Evolutionary conservation across 2,329 filamentous ascomycete species (phyloP).

Genomic region (Colletotrichum simmondsii): DNA sequence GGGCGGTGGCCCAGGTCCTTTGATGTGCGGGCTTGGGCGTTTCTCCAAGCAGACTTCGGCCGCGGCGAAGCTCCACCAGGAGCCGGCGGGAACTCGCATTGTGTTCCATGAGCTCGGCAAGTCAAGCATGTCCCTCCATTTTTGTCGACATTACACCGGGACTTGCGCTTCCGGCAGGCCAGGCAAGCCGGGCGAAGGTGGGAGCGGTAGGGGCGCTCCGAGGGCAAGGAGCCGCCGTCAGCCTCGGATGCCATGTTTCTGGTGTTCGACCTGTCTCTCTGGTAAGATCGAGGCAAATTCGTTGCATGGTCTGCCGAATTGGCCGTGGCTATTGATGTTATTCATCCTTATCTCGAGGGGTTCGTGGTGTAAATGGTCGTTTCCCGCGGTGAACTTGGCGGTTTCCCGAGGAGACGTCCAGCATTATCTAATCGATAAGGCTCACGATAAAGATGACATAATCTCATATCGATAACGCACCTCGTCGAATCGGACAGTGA

Average conservation of each 20-base stretch:
- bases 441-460: background rate
- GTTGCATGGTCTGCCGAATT: background rate
- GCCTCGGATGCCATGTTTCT: slow-evolving; percentile 12
- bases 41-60: slow-evolving; percentile 24
- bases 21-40: background rate
- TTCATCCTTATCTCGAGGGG: background rate
- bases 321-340: slow-evolving; percentile 6
- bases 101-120: slow-evolving; percentile 67
- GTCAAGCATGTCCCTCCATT: slow-evolving; percentile 64
- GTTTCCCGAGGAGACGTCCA: background rate
- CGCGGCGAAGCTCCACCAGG: slow-evolving; percentile 10
- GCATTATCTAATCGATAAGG: background rate
- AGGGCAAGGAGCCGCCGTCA: slow-evolving; percentile 8
- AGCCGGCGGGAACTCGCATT: slow-evolving; percentile 61
- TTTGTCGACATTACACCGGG: slow-evolving; percentile 68
- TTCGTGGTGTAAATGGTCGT: background rate
- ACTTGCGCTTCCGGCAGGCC: slow-evolving; percentile 69
- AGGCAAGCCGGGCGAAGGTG: slow-evolving; percentile 71
- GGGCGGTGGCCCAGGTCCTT: slow-evolving; percentile 2
- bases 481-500: background rate
- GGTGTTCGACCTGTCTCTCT: fast-evolving
- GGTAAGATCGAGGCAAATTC: background rate
- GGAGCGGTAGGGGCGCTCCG: slow-evolving; percentile 66
- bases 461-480: background rate
- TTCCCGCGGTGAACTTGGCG: background rate